phyloP scores from a whole-genome alignment of 345 rosid species.

The Euclidium syriacum region DNA sequence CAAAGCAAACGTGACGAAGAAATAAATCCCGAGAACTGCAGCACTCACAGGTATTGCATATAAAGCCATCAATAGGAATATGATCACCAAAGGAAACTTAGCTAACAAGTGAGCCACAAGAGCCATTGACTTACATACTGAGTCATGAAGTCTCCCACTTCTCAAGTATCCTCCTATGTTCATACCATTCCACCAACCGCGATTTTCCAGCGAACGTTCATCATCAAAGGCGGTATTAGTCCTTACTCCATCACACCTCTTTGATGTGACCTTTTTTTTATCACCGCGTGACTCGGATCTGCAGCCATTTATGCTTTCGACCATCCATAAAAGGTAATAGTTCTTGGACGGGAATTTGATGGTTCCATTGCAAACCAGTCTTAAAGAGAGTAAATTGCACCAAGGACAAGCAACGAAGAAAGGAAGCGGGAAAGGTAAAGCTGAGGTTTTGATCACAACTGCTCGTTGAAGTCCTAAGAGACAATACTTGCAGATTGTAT shows the following conservation, averaged over 20 bases:
- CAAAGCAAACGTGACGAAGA: slow-evolving; percentile 53
- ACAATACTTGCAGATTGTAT: slow-evolving; percentile 61
- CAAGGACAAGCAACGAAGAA: slow-evolving; percentile 68
- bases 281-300: slow-evolving; percentile 29
- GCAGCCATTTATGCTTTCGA: slow-evolving; percentile 54
- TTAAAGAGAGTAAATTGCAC: slow-evolving; percentile 55
- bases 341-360: slow-evolving; percentile 60
- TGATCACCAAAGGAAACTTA: slow-evolving; percentile 56
- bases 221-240: slow-evolving; percentile 4
- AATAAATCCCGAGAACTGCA: slow-evolving; percentile 47
- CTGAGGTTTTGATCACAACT: slow-evolving; percentile 38
- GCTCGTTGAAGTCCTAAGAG: slow-evolving; percentile 58
- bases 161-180: slow-evolving; percentile 23
- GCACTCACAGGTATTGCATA: slow-evolving; percentile 70
- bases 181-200: slow-evolving; percentile 13
- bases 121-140: slow-evolving; percentile 49
- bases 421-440: slow-evolving; percentile 40
- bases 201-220: slow-evolving; percentile 18
- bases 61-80: slow-evolving; percentile 46
- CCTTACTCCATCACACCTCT: slow-evolving; percentile 23
- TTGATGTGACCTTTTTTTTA: slow-evolving; percentile 8
- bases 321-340: slow-evolving; percentile 68
- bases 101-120: slow-evolving; percentile 43
- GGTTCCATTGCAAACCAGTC: slow-evolving; percentile 49
- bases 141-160: slow-evolving; percentile 36